Conservation (phyloP, 2,329 filamentous ascomycete species). For the Parastagonospora avenae region DNA sequence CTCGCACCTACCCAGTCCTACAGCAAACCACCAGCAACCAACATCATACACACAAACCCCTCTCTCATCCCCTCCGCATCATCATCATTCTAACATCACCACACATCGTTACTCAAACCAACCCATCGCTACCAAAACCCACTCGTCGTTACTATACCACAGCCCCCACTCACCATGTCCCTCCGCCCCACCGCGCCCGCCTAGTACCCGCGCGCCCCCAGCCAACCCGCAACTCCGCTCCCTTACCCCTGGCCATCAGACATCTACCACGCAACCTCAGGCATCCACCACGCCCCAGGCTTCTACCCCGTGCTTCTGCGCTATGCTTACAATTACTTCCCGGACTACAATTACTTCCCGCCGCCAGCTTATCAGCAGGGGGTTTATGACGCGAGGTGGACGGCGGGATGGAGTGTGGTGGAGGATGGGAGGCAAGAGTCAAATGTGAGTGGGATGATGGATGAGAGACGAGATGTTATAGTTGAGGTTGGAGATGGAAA, state of each 20-base stretch:
- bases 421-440: not conserved
- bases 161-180: not conserved
- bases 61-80: too few species aligned
- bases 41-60: too few species aligned
- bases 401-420: not conserved
- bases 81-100: too few species aligned
- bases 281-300: not conserved
- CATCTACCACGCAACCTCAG: not conserved
- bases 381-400: not conserved
- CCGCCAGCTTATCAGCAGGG: not conserved
- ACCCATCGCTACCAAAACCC: not conserved
- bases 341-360: not conserved
- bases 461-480: not conserved
- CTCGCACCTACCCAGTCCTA: too few species aligned
- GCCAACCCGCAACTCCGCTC: not conserved
- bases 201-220: not conserved
- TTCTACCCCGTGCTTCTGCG: not conserved
- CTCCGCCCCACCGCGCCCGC: not conserved
- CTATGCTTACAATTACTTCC: too few species aligned
- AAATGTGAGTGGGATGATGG: not conserved
- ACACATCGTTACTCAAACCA: not conserved
- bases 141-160: not conserved
- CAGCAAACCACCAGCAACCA: too few species aligned
- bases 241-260: not conserved
- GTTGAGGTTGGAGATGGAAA: not conserved